phyloP scores from a whole-genome alignment of 495 filamentous ascomycete species.

The Penicillium soppii region DNA sequence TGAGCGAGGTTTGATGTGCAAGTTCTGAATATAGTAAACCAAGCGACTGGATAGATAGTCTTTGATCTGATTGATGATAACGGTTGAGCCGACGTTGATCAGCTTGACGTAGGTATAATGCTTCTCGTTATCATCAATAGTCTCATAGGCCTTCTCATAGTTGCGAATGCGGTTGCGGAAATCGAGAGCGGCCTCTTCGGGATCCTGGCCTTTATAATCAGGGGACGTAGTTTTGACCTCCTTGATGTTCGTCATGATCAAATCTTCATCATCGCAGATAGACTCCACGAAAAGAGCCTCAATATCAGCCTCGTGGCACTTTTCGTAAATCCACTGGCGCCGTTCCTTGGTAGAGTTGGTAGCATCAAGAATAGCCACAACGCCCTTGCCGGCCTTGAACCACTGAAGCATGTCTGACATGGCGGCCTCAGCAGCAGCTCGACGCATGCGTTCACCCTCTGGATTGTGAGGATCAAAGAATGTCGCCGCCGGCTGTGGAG shows the following conservation, averaged over 20 bases:
- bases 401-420: conserved; percentile 88
- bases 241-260: conserved; percentile 96
- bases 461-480: conserved; percentile 90
- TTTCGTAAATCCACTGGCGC: conserved; percentile 87
- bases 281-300: conserved; percentile 95
- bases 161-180: conserved; percentile 93
- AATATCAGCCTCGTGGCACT: conserved; percentile 67
- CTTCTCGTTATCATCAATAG: conserved; percentile 81
- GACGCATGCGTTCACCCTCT: conserved; percentile 86
- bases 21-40: conserved; percentile 97
- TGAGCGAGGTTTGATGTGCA: conserved; percentile 95
- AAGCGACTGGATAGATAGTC: conserved; percentile 95
- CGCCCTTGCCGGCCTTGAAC: conserved; percentile 70
- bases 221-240: conserved; percentile 97
- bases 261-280: conserved; percentile 88
- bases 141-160: conserved; percentile 94
- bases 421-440: conserved; percentile 84
- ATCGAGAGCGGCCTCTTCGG: conserved; percentile 82
- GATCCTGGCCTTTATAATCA: conserved; percentile 92
- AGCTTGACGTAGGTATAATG: conserved; percentile 92
- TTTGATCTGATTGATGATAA: conserved; percentile 95
- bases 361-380: conserved; percentile 90
- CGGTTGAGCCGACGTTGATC: conserved; percentile 91
- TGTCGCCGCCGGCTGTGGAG: conserved; percentile 80
- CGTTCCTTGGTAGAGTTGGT: conserved; percentile 90